phyloP scores from a whole-genome alignment of 176 grass and related monocot species.

The Ensete glaucum region DNA sequence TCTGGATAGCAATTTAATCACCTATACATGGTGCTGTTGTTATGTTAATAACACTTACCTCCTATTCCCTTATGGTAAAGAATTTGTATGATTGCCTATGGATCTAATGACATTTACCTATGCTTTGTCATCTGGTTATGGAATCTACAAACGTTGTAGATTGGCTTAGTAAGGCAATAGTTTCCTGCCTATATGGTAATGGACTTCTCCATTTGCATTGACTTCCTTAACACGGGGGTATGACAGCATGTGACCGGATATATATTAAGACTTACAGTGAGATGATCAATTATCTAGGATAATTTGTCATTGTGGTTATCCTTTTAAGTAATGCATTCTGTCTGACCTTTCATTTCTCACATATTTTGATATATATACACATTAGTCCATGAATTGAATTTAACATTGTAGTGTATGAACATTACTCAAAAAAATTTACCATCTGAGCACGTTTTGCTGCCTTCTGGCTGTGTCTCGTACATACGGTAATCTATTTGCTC shows the following conservation, averaged over 20 bases:
- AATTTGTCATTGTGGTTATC: neutral
- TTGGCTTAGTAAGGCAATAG: neutral
- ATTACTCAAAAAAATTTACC: no score
- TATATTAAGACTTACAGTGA: neutral
- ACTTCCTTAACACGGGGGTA: neutral
- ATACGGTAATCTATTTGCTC: no score
- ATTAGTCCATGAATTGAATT: neutral
- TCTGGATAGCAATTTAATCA: neutral
- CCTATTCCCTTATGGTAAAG: no score
- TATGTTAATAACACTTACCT: no score
- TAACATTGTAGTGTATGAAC: neutral
- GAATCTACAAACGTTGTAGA: no score
- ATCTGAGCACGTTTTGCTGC: no score
- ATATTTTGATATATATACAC: neutral
- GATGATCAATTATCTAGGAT: neutral
- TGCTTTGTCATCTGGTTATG: no score
- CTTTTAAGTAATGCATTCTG: neutral
- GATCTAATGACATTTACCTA: no score
- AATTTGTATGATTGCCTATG: no score
- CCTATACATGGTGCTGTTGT: no score
- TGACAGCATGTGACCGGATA: no score
- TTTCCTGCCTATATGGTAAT: neutral
- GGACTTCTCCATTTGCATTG: neutral
- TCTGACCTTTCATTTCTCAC: neutral
- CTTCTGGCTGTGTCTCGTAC: no score